Evolutionary conservation across 2,329 filamentous ascomycete genomes (phyloP), one percentile per base, ranked within the genome.

Genomic region (Didymella exigua): DNA sequence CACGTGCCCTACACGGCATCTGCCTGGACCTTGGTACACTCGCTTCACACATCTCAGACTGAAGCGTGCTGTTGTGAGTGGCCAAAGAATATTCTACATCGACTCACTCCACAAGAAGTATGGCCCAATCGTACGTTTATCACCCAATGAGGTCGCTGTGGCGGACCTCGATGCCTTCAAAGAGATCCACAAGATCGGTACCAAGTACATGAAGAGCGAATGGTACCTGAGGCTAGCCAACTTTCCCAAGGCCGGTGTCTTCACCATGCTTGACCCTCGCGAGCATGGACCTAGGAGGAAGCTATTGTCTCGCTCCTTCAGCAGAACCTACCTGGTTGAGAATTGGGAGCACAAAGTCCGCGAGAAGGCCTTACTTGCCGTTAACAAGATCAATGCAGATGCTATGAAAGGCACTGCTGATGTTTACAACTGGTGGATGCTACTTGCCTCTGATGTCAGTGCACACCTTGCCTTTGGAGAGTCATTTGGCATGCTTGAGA

Each of bases 81-180:
- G 76, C 8, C 69, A 73, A 10, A 70, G 76, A 2, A 72, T 75
- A 43, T 72, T 75, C 49, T 75, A 76, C 59, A 74, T 78, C 30
- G 68, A 78, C 51, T 50, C 58, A 5, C 65, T 78, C 1, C 76
- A 78, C 56, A 49, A 68, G 29, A 38, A 62, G 44, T 70, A 73
- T 60, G 69, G 70, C 0, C 68, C 69, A 11, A 60, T 73, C 34
- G 68, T 74, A 7, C 65, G 72, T 26, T 52, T 73, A 9, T 65
- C 69, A 0, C 72, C 70, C 0, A 61, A 59, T 10, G 70, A 74
- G 54, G 68, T 74, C 7, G 64, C 60, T 11, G 56, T 74, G 11
- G 58, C 66, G 23, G 71, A 74, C 49, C 59, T 68, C 11, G 54
- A 67, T 33, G 59, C 63, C 10, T 69, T 73, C 49, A 66, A 64